These are phyloP conservation scores for Moesziomyces globuligerus DNA, from an alignment of 1,284 basidiomycete genomes.

Conservation along the genomic window DNA sequence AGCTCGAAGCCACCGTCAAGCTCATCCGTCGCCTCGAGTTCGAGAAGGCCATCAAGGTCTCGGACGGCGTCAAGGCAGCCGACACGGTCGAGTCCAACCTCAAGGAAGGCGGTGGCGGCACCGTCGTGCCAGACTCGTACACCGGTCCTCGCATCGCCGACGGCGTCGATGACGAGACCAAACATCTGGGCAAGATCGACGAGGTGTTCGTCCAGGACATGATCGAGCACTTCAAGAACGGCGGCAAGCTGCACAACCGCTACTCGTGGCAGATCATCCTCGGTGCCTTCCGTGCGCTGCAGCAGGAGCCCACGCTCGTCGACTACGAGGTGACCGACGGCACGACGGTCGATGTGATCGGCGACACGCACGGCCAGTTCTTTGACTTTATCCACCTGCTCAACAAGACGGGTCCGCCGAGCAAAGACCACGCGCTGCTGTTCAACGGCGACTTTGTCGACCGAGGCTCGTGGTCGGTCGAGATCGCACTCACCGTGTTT, in stretches of 20 bases:
- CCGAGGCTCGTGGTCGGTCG: slow-evolving; percentile 95
- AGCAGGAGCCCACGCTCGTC: slow-evolving; percentile 83
- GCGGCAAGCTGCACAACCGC: slow-evolving; percentile 79
- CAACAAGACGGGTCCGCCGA: slow-evolving; percentile 77
- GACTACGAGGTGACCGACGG: slow-evolving; percentile 81
- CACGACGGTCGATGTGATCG: slow-evolving; percentile 70
- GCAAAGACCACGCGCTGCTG: slow-evolving; percentile 59
- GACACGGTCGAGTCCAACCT: slow-evolving; percentile 56
- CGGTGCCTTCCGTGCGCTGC: slow-evolving; percentile 81
- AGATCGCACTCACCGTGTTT: slow-evolving; percentile 92
- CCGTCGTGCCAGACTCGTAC: slow-evolving; percentile 48
- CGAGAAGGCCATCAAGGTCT: slow-evolving; percentile 62
- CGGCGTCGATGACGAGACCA: slow-evolving; percentile 72
- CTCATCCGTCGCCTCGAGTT: slow-evolving; percentile 73
- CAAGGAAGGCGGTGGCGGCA: slow-evolving; percentile 51
- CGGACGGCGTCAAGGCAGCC: slow-evolving; percentile 54
- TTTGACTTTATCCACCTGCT: slow-evolving; percentile 91
- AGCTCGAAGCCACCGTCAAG: slow-evolving; percentile 89
- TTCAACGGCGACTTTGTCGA: slow-evolving; percentile 75
- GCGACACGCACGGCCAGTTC: slow-evolving; percentile 72
- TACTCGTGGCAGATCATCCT: slow-evolving; percentile 95
- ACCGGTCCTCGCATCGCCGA: slow-evolving; percentile 55
- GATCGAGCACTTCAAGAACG: slow-evolving; percentile 91
- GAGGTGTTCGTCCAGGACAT: slow-evolving; percentile 83
- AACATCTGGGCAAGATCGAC: slow-evolving; percentile 67